Conservation (phyloP, 2,329 filamentous ascomycete species). For the Grosmannia huntii region DNA sequence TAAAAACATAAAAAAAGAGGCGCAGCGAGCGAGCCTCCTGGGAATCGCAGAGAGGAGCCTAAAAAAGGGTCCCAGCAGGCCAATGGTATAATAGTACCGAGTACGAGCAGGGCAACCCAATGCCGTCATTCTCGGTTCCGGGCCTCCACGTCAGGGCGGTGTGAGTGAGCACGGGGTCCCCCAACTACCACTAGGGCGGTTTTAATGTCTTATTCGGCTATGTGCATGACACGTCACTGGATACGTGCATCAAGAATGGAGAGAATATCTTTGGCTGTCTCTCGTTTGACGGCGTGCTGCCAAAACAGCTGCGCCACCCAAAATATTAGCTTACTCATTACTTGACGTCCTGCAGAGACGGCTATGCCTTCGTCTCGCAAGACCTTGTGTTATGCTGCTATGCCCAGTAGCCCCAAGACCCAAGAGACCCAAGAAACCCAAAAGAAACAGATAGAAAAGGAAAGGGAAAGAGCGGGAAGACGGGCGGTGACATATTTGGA, state of each 20-base stretch:
- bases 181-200: background rate
- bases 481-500: too few relatives aligned
- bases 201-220: background rate
- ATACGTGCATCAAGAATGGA: background rate
- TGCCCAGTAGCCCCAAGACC: background rate
- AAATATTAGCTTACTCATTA: background rate
- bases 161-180: background rate
- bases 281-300: background rate
- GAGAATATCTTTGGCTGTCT: background rate
- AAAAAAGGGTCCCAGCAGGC: background rate
- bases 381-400: background rate
- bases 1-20: constrained; percentile 4
- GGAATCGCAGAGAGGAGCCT: background rate
- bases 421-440: background rate
- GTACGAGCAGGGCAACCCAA: background rate
- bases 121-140: background rate
- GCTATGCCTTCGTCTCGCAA: background rate
- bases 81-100: background rate
- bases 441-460: background rate
- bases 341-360: background rate
- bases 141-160: background rate
- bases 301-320: background rate
- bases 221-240: background rate
- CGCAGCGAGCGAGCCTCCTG: background rate
- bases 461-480: background rate